These are phyloP conservation scores for Hydnomerulius pinastri DNA, from an alignment of 768 basidiomycete genomes.

Conservation along the genomic window DNA sequence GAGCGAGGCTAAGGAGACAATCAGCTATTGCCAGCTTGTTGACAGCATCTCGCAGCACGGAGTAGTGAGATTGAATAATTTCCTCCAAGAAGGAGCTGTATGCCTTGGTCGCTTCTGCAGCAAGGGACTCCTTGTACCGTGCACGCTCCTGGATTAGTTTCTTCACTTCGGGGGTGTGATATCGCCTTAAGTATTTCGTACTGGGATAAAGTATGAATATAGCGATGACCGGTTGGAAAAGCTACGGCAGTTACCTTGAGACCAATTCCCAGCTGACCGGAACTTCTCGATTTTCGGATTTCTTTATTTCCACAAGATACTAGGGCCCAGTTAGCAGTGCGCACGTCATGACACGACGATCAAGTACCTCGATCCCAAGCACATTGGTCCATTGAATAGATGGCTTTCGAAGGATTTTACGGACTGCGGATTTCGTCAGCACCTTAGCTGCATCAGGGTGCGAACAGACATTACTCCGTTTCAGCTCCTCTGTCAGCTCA, in stretches of 20 bases:
- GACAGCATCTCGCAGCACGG: slow-evolving; percentile 69
- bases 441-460: background rate
- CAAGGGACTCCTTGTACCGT: slow-evolving; percentile 71
- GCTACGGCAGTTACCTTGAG: slow-evolving; percentile 49
- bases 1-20: slow-evolving; percentile 83
- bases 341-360: background rate
- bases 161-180: slow-evolving; percentile 70
- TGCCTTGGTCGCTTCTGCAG: slow-evolving; percentile 65
- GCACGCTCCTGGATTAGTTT: slow-evolving; percentile 68
- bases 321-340: slow-evolving; percentile 29
- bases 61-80: slow-evolving; percentile 69
- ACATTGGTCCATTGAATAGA: slow-evolving; percentile 69
- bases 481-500: slow-evolving; percentile 75
- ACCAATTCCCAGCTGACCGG: slow-evolving; percentile 64
- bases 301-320: slow-evolving; percentile 81
- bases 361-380: slow-evolving; percentile 66
- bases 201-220: slow-evolving; percentile 36
- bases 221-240: background rate
- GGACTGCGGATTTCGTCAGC: slow-evolving; percentile 45
- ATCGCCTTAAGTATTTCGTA: slow-evolving; percentile 72
- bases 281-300: slow-evolving; percentile 46
- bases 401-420: slow-evolving; percentile 72
- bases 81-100: slow-evolving; percentile 70
- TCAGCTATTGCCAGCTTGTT: slow-evolving; percentile 84
- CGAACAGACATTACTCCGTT: slow-evolving; percentile 46